Evolutionary conservation across 352 stramenopile genomes (phyloP).

Genomic region (Phytophthora melonis): DNA sequence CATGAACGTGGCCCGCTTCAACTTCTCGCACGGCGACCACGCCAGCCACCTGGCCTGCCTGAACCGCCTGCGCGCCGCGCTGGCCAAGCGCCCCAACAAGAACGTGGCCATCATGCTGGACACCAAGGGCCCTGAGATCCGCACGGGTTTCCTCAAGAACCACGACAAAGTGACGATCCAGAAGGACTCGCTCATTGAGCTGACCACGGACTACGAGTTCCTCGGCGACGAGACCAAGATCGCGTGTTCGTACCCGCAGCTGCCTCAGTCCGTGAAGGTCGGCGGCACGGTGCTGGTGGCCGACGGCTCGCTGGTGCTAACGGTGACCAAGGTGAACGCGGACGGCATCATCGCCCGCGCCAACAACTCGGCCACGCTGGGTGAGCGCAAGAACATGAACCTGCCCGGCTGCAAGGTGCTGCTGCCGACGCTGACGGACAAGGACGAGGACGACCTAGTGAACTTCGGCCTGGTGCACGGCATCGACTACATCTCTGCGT

Average conservation of each 20-base stretch:
- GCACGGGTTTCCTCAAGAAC: conserved; percentile 79
- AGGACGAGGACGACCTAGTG: conserved; percentile 92
- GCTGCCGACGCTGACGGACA: conserved; percentile 91
- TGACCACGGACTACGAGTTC: conserved; percentile 58
- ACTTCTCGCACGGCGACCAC: conserved; percentile 98
- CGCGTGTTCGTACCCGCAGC: conserved; percentile 25
- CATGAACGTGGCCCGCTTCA: conserved; percentile 97
- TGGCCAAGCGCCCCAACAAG: conserved; percentile 71
- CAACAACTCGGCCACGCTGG: conserved; percentile 85
- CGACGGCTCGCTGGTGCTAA: conserved; percentile 94
- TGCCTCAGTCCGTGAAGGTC: conserved; percentile 27
- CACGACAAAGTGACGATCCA: conserved; percentile 56
- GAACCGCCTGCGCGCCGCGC: conserved; percentile 60
- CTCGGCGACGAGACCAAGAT: conserved; percentile 20
- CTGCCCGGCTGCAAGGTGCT: conserved; percentile 91
- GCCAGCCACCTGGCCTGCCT: conserved; percentile 81
- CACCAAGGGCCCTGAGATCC: conserved; percentile 82
- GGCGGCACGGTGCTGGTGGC: conserved; percentile 94
- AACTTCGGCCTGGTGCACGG: conserved; percentile 95
- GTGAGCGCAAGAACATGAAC: conserved; percentile 97
- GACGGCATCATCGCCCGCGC: conserved; percentile 68
- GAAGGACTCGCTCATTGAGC: conserved; percentile 62
- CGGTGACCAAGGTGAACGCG: conserved; percentile 79
- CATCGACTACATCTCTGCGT: conserved; percentile 98
- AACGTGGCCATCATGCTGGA: conserved; percentile 95